These are phyloP conservation scores for Penicillium sp. DNA, from an alignment of 2,329 filamentous ascomycete genomes.

Conservation along the genomic window DNA sequence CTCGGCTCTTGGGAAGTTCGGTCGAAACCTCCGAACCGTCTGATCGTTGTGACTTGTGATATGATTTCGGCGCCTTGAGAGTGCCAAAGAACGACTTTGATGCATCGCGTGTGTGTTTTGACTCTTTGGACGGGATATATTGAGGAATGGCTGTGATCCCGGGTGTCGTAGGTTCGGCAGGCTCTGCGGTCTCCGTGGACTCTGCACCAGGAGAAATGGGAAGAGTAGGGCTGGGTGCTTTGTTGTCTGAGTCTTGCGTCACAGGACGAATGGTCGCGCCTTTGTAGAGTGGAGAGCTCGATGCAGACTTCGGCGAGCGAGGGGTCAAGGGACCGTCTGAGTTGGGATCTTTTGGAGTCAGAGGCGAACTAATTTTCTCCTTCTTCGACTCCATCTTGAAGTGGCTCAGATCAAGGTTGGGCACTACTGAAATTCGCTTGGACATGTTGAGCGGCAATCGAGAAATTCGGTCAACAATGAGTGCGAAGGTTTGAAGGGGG, in stretches of 20 bases:
- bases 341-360: constrained; percentile 36
- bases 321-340: constrained; percentile 38
- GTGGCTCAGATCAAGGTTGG: constrained; percentile 39
- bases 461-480: neutral
- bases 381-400: constrained; percentile 30
- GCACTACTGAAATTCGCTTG: constrained; percentile 35
- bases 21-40: constrained; percentile 38
- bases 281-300: constrained; percentile 38
- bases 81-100: constrained; percentile 48
- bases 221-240: constrained; percentile 28
- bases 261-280: constrained; percentile 43
- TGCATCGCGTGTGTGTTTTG: constrained; percentile 43
- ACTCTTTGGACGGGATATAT: constrained; percentile 43
- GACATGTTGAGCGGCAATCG: constrained; percentile 31
- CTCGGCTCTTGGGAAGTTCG: constrained; percentile 42
- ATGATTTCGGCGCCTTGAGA: constrained; percentile 46
- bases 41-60: constrained; percentile 41
- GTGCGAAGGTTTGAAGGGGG: neutral
- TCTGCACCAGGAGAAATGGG: constrained; percentile 29
- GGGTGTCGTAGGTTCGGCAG: constrained; percentile 37
- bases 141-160: constrained; percentile 46
- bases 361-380: constrained; percentile 31
- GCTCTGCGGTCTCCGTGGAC: too few relatives aligned
- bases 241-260: constrained; percentile 35
- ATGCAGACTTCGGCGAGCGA: constrained; percentile 38